Conservation (phyloP, 139 green algal genomes). For the Diplosphaera chodatii region DNA sequence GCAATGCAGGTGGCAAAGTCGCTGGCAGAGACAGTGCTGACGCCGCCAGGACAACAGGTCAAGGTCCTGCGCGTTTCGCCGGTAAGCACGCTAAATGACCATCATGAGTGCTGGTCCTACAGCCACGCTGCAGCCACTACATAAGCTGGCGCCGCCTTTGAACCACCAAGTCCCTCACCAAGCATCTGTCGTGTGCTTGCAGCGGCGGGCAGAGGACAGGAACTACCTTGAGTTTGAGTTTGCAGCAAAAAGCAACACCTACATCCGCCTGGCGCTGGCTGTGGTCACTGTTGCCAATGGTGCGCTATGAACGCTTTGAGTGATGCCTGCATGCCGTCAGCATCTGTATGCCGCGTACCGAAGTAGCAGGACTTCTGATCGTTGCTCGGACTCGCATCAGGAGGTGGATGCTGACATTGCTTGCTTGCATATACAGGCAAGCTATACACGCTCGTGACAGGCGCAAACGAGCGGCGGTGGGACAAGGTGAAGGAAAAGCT, state of each 20-base stretch:
- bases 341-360: too few relatives aligned
- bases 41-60: conserved; percentile 56
- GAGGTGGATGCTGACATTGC: not conserved
- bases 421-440: conserved; percentile 57
- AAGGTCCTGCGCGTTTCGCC: conserved; percentile 60
- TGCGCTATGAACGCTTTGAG: conserved; percentile 29
- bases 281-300: conserved; percentile 65
- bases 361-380: too few relatives aligned
- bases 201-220: conserved; percentile 62
- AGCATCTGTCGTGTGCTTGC: conserved; percentile 1
- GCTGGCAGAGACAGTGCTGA: conserved; percentile 56
- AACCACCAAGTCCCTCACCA: too few relatives aligned
- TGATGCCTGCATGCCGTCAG: too few relatives aligned
- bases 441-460: conserved; percentile 91
- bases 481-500: conserved; percentile 83
- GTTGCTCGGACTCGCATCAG: too few relatives aligned
- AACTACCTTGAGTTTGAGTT: conserved; percentile 94
- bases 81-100: too few relatives aligned
- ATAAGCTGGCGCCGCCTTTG: too few relatives aligned
- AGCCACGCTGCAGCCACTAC: not conserved
- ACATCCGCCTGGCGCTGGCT: conserved; percentile 74
- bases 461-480: conserved; percentile 87
- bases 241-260: conserved; percentile 53
- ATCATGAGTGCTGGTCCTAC: too few relatives aligned
- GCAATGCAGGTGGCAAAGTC: conserved; percentile 34